Evolutionary conservation across 2,329 filamentous ascomycete genomes (phyloP), one percentile per base, ranked within the genome.

Genomic region (Aplosporella prunicola): DNA sequence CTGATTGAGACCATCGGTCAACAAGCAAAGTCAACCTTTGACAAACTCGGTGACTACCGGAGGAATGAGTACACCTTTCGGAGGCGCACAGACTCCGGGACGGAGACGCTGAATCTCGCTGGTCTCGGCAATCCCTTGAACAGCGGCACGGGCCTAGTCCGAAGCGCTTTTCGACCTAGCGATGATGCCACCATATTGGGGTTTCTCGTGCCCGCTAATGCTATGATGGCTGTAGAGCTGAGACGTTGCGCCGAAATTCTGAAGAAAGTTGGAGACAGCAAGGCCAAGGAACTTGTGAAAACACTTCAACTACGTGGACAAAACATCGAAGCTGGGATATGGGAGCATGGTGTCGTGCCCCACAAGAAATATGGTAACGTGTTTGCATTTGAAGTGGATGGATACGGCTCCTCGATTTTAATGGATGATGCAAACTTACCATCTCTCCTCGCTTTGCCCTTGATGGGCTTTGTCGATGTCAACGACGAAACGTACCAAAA

Each of bases 161-260:
- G 91, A 41, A 93, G 85, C 26, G 89, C 91, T 1, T 98, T 98
- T 64, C 76, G 91, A 1, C 91, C 91, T 4, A 93, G 85, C 45
- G 91, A 98, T 51, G 91, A 98, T 57, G 86, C 91, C 3, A 93
- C 87, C 0, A 95, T 91, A 24, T 69, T 98, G 3, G 88, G 88
- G 29, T 98, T 86, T 67, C 85, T 94, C 56, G 93, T 98, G 47
- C 91, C 91, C 0, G 80, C 85, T 24, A 98, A 98, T 55, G 91
- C 91, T 16, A 89, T 93, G 80, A 94, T 98, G 72, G 80, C 86
- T 2, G 83, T 89, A 1, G 87, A 98, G 60, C 68, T 98, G 17
- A 75, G 78, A 45, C 78, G 83, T 27, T 78, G 83, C 0, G 78
- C 85, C 0, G 66, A 69, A 5, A 68, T 93, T 14, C 71, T 96